Base-by-base conservation (phyloP, 1,139 yeast genomes). In the Candida labiduridarum region DNA sequence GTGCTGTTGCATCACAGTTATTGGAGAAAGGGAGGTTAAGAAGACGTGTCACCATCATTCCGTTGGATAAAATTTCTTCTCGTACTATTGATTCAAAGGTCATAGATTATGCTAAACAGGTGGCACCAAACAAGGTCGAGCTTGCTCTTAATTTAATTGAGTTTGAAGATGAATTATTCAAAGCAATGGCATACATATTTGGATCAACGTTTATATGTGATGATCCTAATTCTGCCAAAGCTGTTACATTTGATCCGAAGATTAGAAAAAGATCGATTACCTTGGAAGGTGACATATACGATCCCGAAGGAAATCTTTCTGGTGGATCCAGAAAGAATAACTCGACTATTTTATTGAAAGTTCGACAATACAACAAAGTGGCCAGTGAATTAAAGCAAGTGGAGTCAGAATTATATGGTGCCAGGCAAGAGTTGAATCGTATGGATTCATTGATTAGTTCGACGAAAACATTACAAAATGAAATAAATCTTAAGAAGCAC, bases 281-380 rank as follows among this genome's bases (percentile, higher is more conserved):
- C 0, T 66, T 89, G 40, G 95, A 92, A 48, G 99, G 99, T 45
- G 99, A 94, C 67, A 80, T 87, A 10, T 95, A 92, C 68, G 99
- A 95, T 64, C 99, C 99, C 0, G 91, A 87, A 59, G 99, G 99
- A 12, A 90, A 96, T 19, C 73, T 95, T 39, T 89, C 97, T 1
- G 99, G 99, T 48, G 99, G 99, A n/a, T 85, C 96, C 19, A 79
- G 94, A 57, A 83, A 78, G 56, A 69, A 74, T 45, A 77, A 83
- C 12, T 76, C 81, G 5, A 81, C 91, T 0, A 67, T 87, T 4
- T 73, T 94, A 51, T 67, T 83, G 8, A 82, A 81, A 47, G 82
- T 92, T 63, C 96, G 87, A 61, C 81, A 82, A 55, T 87, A 80
- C 57, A 88, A 89, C 59, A 69, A 68, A n/a, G 63, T 83, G 14